These are phyloP conservation scores for Nicotiana noctiflora DNA, from an alignment of 257 asterid genomes.

Conservation along the genomic window DNA sequence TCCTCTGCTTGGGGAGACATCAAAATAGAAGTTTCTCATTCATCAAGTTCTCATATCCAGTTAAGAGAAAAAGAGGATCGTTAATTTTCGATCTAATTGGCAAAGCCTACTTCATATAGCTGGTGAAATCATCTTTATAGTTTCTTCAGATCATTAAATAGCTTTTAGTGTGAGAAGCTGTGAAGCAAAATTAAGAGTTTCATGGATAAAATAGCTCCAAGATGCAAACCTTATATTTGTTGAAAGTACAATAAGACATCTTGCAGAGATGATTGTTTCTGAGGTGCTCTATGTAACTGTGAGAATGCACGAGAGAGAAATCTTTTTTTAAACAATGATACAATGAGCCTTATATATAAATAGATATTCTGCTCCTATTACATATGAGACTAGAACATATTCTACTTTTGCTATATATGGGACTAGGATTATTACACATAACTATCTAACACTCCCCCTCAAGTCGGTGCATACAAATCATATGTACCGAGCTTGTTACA, in stretches of 20 bases:
- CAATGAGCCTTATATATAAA: too few species aligned
- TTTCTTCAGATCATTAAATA: background rate
- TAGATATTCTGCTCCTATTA: too few species aligned
- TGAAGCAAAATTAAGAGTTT: background rate
- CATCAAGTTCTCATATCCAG: background rate
- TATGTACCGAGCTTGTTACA: too few species aligned
- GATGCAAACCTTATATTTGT: background rate
- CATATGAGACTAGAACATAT: too few species aligned
- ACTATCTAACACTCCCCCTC: too few species aligned
- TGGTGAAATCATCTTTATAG: background rate
- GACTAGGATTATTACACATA: too few species aligned
- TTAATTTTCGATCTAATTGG: background rate
- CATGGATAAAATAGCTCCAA: background rate
- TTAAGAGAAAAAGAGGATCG: background rate
- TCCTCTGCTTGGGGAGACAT: background rate
- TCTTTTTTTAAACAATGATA: too few species aligned
- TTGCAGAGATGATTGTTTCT: background rate
- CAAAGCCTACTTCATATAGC: conserved; percentile 5
- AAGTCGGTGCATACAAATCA: too few species aligned
- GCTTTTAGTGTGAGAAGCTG: background rate
- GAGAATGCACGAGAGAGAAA: too few species aligned
- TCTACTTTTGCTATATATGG: too few species aligned
- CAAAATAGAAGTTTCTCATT: background rate
- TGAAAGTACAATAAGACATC: background rate
- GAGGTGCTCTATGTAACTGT: too few species aligned